Evolutionary conservation across 2,329 filamentous ascomycete genomes (phyloP), one percentile per base, ranked within the genome.

Genomic region (Coccinonectria pachysandricola): DNA sequence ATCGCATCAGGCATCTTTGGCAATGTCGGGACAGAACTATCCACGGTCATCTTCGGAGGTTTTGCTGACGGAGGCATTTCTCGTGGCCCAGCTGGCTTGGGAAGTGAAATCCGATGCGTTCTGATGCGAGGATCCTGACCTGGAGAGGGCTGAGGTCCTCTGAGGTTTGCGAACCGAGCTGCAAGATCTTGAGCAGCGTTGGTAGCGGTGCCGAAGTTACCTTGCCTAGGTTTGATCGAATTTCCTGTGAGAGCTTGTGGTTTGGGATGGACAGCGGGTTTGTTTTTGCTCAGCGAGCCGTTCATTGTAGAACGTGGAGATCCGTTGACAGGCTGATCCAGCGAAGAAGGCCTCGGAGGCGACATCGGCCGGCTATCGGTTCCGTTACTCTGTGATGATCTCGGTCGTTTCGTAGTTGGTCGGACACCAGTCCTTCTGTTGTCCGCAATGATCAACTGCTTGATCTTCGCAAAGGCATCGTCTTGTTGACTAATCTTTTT

Each of bases 1-100:
- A 82, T 81, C 6, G 81, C 78, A 43, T 77, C 78, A 2, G 81
- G 81, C 23, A 78, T 56, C 48, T 79, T 80, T 8, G 80, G 80
- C 45, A 85, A 57, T 10, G 62, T 62, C 8, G 69, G 63, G 6
- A 71, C 49, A n/a, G 65, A 49, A 14, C 60, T 69, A 23, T 70
- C 59, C 1, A 75, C 41, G 3, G 62, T 59, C 7, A 70, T 46
- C 26, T 60, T 61, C 2, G 60, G 56, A 16, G 59, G 56, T 21
- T 62, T 60, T 11, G 53, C 46, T 4, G 50, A 39, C 14, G 54
- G 49, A 5, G 65, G 65, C 64, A 75, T 73, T 8, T 63, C 59
- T 33, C 71, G 60, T 12, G 71, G 65, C 3, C 68, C 68, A 25
- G 54, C 34, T 11, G 52, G 50, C 22, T 46, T 60, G 19, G 37